phyloP scores from a whole-genome alignment of 805 yeast genomes.

The Pichia ethanolica region DNA sequence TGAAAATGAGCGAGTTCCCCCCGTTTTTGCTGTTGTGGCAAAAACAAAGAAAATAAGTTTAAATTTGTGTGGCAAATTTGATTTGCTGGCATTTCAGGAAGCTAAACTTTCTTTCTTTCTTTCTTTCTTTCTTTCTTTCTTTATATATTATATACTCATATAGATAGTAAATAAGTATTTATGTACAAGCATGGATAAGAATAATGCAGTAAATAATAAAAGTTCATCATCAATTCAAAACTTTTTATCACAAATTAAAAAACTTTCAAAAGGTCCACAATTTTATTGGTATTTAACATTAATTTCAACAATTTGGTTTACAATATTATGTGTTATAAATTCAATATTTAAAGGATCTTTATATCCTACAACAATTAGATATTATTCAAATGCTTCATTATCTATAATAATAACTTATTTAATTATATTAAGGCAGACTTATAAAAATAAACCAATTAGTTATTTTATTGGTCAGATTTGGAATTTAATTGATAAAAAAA shows the following conservation, averaged over 20 bases:
- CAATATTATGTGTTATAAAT: slow-evolving; percentile 31
- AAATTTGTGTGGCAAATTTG: no score
- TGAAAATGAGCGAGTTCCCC: no score
- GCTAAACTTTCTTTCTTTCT: no score
- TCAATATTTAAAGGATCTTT: slow-evolving; percentile 34
- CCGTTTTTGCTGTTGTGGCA: no score
- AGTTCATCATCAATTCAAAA: neutral
- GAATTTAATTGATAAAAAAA: neutral
- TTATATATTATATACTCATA: no score
- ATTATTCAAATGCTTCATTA: slow-evolving; percentile 37
- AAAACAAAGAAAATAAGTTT: no score
- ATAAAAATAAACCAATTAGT: slow-evolving; percentile 33
- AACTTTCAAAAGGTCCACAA: slow-evolving; percentile 40
- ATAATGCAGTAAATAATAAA: no score
- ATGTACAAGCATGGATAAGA: no score
- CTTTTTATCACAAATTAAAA: slow-evolving; percentile 9
- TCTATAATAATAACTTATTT: slow-evolving; percentile 53
- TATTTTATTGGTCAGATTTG: slow-evolving; percentile 22
- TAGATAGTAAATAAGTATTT: no score
- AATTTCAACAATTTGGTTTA: slow-evolving; percentile 38
- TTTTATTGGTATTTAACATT: slow-evolving; percentile 69
- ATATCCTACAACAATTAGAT: slow-evolving; percentile 25
- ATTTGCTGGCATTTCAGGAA: no score
- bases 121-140: no score
- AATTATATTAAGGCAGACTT: slow-evolving; percentile 55